phyloP scores from a whole-genome alignment of 331 rosid species.

The Arachis monticola region DNA sequence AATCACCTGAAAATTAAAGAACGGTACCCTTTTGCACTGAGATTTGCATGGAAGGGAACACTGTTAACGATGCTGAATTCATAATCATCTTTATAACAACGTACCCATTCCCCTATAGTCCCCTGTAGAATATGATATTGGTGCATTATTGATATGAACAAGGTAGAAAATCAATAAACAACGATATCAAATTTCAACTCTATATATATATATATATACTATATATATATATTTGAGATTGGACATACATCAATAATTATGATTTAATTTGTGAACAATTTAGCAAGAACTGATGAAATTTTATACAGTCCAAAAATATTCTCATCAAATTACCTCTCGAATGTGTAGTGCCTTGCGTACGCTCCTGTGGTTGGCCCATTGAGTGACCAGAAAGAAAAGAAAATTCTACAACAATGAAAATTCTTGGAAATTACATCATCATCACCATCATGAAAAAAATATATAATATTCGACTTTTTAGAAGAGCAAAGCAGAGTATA shows the following conservation, averaged over 20 bases:
- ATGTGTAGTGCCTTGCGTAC: constrained; percentile 38
- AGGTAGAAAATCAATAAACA: too few relatives aligned
- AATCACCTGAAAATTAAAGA: constrained; percentile 51
- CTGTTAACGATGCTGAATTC: neutral
- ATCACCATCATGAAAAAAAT: too few relatives aligned
- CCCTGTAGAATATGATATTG: constrained; percentile 33
- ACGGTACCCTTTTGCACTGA: constrained; percentile 49
- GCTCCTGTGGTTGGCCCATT: constrained; percentile 41
- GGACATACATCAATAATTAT: too few relatives aligned
- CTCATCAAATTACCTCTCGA: constrained; percentile 33
- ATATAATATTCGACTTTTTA: too few relatives aligned
- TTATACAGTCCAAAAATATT: too few relatives aligned
- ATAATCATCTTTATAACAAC: constrained; percentile 3
- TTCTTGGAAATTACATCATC: neutral
- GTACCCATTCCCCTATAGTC: constrained; percentile 38
- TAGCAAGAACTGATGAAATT: too few relatives aligned
- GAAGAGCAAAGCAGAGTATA: too few relatives aligned
- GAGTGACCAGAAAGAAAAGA: constrained; percentile 24
- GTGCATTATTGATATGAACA: neutral
- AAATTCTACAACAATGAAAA: constrained; percentile 18
- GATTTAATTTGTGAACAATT: too few relatives aligned
- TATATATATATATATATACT: too few relatives aligned
- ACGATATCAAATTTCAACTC: neutral
- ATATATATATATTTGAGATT: too few relatives aligned
- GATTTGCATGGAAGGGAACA: constrained; percentile 41